Base-by-base conservation (phyloP, 129 eudicot species). In the Escallonia herrerae region DNA sequence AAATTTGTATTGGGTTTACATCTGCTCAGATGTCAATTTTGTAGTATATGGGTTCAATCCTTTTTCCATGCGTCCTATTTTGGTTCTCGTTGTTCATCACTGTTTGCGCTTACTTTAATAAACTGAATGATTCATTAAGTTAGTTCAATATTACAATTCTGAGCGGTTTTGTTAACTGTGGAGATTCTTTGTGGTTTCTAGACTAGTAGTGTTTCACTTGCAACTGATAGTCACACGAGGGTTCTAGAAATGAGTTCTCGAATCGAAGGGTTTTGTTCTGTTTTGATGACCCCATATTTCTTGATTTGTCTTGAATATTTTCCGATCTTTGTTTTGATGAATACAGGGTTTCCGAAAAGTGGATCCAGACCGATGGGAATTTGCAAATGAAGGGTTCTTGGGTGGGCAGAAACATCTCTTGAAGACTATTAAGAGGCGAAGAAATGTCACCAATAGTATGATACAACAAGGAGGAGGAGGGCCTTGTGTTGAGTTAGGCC, bases 401-500 rank as follows among this genome's bases (percentile, higher is more conserved):
- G 56, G 87, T 70, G 87, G 87, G 0, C 80, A 82, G 38, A 58
- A 67, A 61, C 81, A 82, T 62, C 74, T 82, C 39, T 15, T 82
- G 66, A 79, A 72, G 70, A 77, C 56, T 60, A 78, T 82, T 2
- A 78, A 72, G 40, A 60, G 87, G 62, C 66, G 71, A 48, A 81
- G 61, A 55, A 87, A 85, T 22, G 69, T 77, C 8, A 37, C 69
- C 6, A 87, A 74, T 3, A 56, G 68, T 64, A 58, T 65, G 48
- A 22, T 22, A 22, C 83, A 69, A 14, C 87, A 81, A 72, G 72
- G 74, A 42, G 85, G 79, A 5, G 71, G 43, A 0, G 75, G 67
- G 22, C 51, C 95, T 40, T 91, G 89, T 68, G 76, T 91, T 5
- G 97, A 91, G 64, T 69, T 91, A 33, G 97, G 95, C 38, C 79